Conservation (phyloP, 768 basidiomycete genomes). For the Tylopilus subfusipes region DNA sequence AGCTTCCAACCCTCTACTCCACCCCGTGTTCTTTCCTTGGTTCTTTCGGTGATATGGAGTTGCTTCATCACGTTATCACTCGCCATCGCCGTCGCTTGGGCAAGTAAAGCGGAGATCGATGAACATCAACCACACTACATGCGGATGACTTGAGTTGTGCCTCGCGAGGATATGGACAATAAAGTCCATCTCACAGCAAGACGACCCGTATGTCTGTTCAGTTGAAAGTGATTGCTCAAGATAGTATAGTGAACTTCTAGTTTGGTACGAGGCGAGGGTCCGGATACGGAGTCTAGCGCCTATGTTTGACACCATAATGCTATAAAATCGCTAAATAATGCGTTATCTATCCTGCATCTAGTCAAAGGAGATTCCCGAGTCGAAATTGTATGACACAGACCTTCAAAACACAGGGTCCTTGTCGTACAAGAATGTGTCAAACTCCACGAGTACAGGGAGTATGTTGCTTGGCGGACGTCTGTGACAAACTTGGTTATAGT, state of each 20-base stretch:
- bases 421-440: background rate
- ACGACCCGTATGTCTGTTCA: background rate
- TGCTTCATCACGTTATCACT: background rate
- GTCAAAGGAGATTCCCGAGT: background rate
- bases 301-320: background rate
- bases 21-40: background rate
- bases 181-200: no score
- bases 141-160: background rate
- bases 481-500: constrained; percentile 3
- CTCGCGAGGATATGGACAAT: background rate
- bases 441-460: background rate
- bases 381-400: background rate
- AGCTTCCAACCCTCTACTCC: background rate
- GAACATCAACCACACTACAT: background rate
- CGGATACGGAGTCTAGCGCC: background rate
- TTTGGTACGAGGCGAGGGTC: background rate
- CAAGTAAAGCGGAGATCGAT: constrained; percentile 3
- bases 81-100: background rate
- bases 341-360: background rate
- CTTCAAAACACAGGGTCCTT: background rate
- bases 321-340: background rate
- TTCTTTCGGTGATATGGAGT: background rate
- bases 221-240: background rate
- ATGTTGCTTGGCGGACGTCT: background rate
- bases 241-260: background rate